Percentiles rank a stretch among this genome's conserved stretches.
Conservation (phyloP, 2,329 filamentous ascomycete species). For the Sclerotinia trifoliorum region DNA sequence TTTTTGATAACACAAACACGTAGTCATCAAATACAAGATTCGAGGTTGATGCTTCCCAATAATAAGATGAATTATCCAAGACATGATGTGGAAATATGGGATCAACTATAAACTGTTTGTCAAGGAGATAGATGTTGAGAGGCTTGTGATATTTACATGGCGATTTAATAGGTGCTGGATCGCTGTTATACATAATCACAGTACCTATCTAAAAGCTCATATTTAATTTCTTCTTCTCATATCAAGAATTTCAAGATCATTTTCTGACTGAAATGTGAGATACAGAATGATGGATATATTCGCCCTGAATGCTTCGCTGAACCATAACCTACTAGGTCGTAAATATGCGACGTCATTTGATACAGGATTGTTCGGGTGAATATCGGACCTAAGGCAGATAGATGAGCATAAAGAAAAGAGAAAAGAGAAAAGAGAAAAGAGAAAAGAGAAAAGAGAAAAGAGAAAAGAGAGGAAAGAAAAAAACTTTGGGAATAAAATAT, state of each 20-base stretch:
- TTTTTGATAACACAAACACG: too few relatives aligned
- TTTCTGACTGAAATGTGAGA: not conserved
- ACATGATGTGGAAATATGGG: not conserved
- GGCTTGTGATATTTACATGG: not conserved
- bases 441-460: not conserved
- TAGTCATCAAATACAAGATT: not conserved
- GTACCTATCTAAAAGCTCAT: not conserved
- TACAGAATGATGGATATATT: not conserved
- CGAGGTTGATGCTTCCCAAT: not conserved
- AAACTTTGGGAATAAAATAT: not conserved
- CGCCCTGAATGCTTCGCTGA: not conserved
- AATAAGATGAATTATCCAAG: not conserved
- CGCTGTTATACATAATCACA: not conserved
- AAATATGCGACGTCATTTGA: conserved; percentile 1
- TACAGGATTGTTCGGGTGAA: not conserved
- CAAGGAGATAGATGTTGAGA: not conserved
- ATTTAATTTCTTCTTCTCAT: not conserved
- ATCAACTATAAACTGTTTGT: not conserved
- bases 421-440: not conserved
- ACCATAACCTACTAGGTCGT: not conserved
- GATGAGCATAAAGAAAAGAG: not conserved
- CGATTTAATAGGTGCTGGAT: not conserved
- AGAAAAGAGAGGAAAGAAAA: not conserved
- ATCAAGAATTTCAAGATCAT: not conserved
- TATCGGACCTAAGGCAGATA: too few relatives aligned